These are phyloP conservation scores for Salix dunnii DNA, from an alignment of 345 rosid genomes.

Conservation along the genomic window DNA sequence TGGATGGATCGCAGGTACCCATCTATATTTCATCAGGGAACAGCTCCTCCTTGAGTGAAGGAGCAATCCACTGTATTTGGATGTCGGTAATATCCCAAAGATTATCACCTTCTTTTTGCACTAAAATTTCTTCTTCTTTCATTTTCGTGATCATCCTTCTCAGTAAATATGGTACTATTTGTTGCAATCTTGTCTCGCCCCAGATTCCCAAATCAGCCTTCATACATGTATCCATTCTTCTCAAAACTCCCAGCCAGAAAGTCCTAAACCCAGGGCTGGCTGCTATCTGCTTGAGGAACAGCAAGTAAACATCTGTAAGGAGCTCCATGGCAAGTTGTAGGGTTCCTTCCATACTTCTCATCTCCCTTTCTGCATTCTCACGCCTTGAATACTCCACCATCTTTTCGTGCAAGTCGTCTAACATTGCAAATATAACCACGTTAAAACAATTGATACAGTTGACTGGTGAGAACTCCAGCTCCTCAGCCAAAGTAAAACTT, in stretches of 20 bases:
- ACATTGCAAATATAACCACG: constrained; percentile 58
- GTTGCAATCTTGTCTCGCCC: constrained; percentile 57
- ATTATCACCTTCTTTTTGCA: constrained; percentile 60
- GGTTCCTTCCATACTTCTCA: constrained; percentile 90
- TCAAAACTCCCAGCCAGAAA: constrained; percentile 82
- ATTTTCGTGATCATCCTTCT: constrained; percentile 59
- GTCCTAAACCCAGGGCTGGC: constrained; percentile 64
- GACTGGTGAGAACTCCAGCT: constrained; percentile 56
- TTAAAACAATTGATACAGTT: constrained; percentile 59
- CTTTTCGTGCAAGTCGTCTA: constrained; percentile 86
- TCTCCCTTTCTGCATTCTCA: constrained; percentile 68
- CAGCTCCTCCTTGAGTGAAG: constrained; percentile 70
- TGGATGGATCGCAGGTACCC: background rate
- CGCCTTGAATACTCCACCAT: constrained; percentile 76
- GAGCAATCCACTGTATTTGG: constrained; percentile 97
- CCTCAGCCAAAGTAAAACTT: constrained; percentile 55
- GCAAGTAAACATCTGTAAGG: constrained; percentile 51
- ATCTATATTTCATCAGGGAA: constrained; percentile 49
- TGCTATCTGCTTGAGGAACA: constrained; percentile 45
- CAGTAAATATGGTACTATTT: constrained; percentile 56
- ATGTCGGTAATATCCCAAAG: constrained; percentile 79
- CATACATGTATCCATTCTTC: constrained; percentile 97
- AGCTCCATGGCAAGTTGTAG: constrained; percentile 63
- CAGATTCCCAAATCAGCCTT: constrained; percentile 69
- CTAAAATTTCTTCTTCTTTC: constrained; percentile 67